phyloP scores from a whole-genome alignment of 106 monocot species.

The Dactylorhiza incarnata region DNA sequence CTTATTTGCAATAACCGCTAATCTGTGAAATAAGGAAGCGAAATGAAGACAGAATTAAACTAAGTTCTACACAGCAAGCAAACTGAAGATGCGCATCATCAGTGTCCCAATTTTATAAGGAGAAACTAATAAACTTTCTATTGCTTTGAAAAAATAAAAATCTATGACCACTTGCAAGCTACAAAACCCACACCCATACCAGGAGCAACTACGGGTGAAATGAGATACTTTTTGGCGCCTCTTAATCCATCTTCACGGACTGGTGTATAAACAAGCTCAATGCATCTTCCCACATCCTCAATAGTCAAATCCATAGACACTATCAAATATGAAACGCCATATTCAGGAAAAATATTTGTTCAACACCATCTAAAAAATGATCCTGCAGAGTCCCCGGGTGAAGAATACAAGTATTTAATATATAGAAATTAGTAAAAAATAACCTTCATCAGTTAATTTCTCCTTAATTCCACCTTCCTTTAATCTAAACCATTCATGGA shows the following conservation, averaged over 20 bases:
- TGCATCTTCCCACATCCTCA: conserved; percentile 57
- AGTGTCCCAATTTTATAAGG: neutral
- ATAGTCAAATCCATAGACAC: conserved; percentile 75
- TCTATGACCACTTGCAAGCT: neutral
- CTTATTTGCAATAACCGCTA: too few species aligned
- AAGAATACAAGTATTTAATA: neutral
- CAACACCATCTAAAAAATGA: neutral
- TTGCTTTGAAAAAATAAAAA: neutral
- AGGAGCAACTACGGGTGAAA: conserved; percentile 53
- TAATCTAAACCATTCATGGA: conserved; percentile 75
- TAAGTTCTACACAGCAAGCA: too few species aligned
- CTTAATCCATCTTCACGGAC: conserved; percentile 63
- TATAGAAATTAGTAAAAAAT: conserved; percentile 2
- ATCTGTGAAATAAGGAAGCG: too few species aligned
- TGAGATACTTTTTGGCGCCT: conserved; percentile 42
- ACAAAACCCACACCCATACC: conserved; percentile 30
- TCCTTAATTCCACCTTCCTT: conserved; percentile 50
- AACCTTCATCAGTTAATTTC: conserved; percentile 55
- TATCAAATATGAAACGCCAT: conserved; percentile 17
- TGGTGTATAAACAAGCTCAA: conserved; percentile 85
- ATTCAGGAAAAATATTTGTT: neutral
- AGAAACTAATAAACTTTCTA: neutral
- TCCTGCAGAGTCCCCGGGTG: neutral
- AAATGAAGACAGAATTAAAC: too few species aligned
- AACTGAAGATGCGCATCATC: neutral